A percentile compares a stretch with the other conserved stretches of the same genome.
phyloP scores from a whole-genome alignment of 495 filamentous ascomycete species.

The Cryomyces antarcticus region DNA sequence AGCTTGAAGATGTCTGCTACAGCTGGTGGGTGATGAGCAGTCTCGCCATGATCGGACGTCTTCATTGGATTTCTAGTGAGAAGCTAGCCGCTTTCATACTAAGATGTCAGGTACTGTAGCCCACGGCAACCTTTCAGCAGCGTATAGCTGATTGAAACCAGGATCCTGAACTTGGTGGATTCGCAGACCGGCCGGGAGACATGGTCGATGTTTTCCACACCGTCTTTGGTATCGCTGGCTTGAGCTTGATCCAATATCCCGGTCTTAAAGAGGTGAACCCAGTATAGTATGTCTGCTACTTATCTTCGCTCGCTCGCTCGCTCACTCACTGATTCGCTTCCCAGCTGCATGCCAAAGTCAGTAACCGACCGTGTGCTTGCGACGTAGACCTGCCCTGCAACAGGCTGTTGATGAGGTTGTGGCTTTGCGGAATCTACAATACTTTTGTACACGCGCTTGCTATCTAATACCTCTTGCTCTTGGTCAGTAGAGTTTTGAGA shows the following conservation, averaged over 20 bases:
- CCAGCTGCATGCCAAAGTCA: conserved; percentile 19
- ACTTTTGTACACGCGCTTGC: too few species aligned
- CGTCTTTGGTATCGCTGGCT: conserved; percentile 65
- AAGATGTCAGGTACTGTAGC: too few species aligned
- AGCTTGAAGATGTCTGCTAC: conserved; percentile 92
- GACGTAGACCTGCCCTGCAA: background rate
- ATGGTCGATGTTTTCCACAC: conserved; percentile 98
- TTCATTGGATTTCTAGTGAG: conserved; percentile 77
- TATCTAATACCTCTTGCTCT: conserved; percentile 51
- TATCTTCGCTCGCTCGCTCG: background rate
- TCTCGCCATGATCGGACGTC: conserved; percentile 66
- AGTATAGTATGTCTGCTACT: conserved; percentile 42
- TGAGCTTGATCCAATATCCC: conserved; percentile 61
- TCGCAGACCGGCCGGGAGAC: conserved; percentile 78
- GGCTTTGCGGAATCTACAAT: too few species aligned
- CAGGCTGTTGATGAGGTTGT: background rate
- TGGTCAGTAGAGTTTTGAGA: conserved; percentile 34
- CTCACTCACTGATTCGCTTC: background rate
- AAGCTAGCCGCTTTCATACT: conserved; percentile 67
- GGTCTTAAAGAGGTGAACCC: conserved; percentile 70
- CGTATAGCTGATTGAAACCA: too few species aligned
- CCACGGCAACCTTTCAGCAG: background rate
- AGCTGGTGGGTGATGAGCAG: conserved; percentile 94
- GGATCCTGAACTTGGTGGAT: conserved; percentile 64
- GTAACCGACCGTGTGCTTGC: conserved; percentile 10